Evolutionary conservation across 2,329 filamentous ascomycete species (phyloP).

Genomic region (Leptographium lundbergii): DNA sequence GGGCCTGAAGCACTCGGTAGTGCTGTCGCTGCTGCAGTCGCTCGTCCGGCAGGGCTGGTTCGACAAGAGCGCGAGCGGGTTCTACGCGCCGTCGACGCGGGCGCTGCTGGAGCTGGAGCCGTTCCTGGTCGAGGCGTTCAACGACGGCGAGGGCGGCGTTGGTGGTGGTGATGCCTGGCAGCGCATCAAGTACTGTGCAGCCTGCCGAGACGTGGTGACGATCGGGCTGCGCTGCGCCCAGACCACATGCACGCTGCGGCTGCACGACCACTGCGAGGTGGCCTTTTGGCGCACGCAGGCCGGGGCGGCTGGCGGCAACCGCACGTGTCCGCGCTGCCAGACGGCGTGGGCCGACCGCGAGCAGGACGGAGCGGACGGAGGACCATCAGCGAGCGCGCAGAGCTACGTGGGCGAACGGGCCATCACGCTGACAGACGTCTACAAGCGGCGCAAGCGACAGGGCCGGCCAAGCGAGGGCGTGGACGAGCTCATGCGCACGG

Average conservation of each 20-base stretch:
- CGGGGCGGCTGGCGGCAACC: constrained; percentile 37
- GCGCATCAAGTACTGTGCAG: constrained; percentile 75
- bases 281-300: constrained; percentile 53
- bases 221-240: constrained; percentile 65
- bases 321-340: constrained; percentile 51
- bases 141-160: constrained; percentile 40
- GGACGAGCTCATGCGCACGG: constrained; percentile 20
- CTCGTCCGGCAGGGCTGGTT: constrained; percentile 78
- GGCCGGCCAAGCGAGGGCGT: constrained; percentile 22
- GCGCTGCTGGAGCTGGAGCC: constrained; percentile 72
- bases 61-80: constrained; percentile 56
- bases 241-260: constrained; percentile 51
- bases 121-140: constrained; percentile 85
- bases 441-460: constrained; percentile 28
- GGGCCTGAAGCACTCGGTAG: constrained; percentile 63
- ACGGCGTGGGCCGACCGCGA: constrained; percentile 31
- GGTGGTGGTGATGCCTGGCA: constrained; percentile 38
- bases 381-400: constrained; percentile 8
- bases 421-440: constrained; percentile 40
- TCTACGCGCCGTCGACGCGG: constrained; percentile 64
- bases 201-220: constrained; percentile 83
- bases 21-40: constrained; percentile 55
- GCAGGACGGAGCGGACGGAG: constrained; percentile 12
- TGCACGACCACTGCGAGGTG: constrained; percentile 67
- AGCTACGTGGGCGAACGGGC: constrained; percentile 44